Base-by-base conservation (phyloP, 257 asterid genomes). In the Jaltomata sinuosa region DNA sequence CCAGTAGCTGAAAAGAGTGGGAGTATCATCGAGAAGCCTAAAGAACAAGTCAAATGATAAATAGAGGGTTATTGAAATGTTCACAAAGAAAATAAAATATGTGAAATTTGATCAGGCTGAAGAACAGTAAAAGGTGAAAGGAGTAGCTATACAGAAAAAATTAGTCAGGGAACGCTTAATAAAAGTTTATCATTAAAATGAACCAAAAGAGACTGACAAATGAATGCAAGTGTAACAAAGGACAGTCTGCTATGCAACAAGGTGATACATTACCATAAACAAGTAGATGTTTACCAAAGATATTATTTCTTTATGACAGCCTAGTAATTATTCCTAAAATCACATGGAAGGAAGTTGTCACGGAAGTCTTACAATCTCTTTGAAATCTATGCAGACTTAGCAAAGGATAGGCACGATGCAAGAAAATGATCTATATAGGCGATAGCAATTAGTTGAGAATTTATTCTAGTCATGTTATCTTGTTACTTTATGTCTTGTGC, bases 1-100 rank as follows among this genome's bases (percentile, higher is more conserved):
- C 92, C 93, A 79, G 93, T 83, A 59, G 94, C 87, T 32, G 99
- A 97, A 87, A 97, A 94, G 71, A 97, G 97, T 49, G 99, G 99
- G 84, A 97, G 97, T 87, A 91, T 89, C 92, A 95, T 84, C 10
- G 99, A 92, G 67, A 92, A 88, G 36, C 96, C 98, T 94, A 85
- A 87, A 74, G 67, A 78, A 91, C 86, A 81, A 50, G 77, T 36
- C 42, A 84, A 65, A 31, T 47, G 65, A 69, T 65, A 49, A 77
- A 64, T 67, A 15, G 8, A 45, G 61, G 79, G 15, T 77, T 29
- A 9, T 77, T 10, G 62, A 29, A 77, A 77, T 77, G 38, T 27
- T 49, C 42, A 77, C 82, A 49, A 77, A 77, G 82, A 77, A 77
- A 25, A 29, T 34, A 49, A 77, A 77, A 16, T 77, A 77, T 29